phyloP scores from a whole-genome alignment of 2,329 filamentous ascomycete species.

The Cordyceps tenuipes region DNA sequence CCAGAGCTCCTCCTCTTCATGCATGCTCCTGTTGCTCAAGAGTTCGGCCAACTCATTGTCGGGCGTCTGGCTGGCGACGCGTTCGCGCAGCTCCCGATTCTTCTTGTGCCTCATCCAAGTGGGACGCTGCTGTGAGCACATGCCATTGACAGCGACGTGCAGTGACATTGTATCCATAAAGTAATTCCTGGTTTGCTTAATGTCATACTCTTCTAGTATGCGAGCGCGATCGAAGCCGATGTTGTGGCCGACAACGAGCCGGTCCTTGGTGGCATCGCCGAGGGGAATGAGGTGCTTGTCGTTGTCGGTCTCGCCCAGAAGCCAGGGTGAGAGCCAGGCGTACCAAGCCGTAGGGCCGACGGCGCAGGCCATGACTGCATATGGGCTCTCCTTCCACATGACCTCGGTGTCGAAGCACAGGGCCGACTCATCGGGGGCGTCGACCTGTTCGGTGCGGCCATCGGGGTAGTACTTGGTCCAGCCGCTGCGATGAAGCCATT shows the following conservation, averaged over 20 bases:
- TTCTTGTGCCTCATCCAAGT: slow-evolving; percentile 98
- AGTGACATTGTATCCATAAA: slow-evolving; percentile 98
- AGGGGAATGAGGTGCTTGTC: slow-evolving; percentile 79
- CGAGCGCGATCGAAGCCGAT: slow-evolving; percentile 90
- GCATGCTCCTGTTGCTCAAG: slow-evolving; percentile 58
- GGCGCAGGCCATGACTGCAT: slow-evolving; percentile 94
- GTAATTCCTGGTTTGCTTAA: slow-evolving; percentile 73
- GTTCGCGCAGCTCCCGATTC: slow-evolving; percentile 73
- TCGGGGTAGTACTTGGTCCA: slow-evolving; percentile 90
- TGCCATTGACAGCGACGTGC: slow-evolving; percentile 95
- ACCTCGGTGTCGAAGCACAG: slow-evolving; percentile 95
- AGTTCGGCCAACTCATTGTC: slow-evolving; percentile 63
- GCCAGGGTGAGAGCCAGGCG: slow-evolving; percentile 92
- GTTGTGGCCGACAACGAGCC: slow-evolving; percentile 88
- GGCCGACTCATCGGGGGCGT: slow-evolving; percentile 70
- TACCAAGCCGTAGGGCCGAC: slow-evolving; percentile 90
- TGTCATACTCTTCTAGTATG: slow-evolving; percentile 78
- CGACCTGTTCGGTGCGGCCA: slow-evolving; percentile 61
- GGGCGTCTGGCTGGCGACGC: slow-evolving; percentile 62
- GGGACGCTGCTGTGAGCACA: slow-evolving; percentile 93
- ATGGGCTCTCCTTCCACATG: slow-evolving; percentile 87
- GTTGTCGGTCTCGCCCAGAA: slow-evolving; percentile 71
- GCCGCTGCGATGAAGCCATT: slow-evolving; percentile 73
- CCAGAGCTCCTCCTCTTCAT: slow-evolving; percentile 94
- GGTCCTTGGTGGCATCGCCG: slow-evolving; percentile 63